phyloP scores from a whole-genome alignment of 345 rosid genomes.

The Eucalyptus albens region DNA sequence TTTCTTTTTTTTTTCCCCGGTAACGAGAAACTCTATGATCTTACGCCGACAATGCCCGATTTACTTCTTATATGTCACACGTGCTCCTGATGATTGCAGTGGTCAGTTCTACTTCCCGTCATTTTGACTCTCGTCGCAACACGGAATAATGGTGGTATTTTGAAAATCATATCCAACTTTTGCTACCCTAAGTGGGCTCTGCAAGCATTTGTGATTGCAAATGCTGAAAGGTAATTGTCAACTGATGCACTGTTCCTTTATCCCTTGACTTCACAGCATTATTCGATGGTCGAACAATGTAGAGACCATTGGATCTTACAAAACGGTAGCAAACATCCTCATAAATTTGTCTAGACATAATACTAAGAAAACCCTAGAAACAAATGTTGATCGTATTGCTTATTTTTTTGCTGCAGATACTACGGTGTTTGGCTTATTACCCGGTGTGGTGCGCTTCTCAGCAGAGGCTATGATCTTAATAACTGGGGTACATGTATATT shows the following conservation, averaged over 20 bases:
- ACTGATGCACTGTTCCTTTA: not conserved
- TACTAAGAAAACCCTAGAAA: not conserved
- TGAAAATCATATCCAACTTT: conserved; percentile 32
- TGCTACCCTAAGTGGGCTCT: conserved; percentile 92
- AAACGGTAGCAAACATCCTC: not conserved
- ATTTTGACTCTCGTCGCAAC: conserved; percentile 91
- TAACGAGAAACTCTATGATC: not conserved
- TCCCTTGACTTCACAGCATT: not conserved
- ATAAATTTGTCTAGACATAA: not conserved
- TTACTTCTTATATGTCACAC: not conserved
- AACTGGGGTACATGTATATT: conserved; percentile 47
- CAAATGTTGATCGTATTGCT: not conserved
- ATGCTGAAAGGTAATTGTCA: conserved; percentile 51
- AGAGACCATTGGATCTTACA: not conserved
- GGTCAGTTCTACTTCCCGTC: conserved; percentile 93
- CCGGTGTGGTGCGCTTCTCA: conserved; percentile 60
- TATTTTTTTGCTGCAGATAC: conserved; percentile 25
- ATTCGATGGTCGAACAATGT: not conserved
- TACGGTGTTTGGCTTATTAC: conserved; percentile 90
- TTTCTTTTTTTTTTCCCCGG: not conserved
- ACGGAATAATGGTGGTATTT: conserved; percentile 10
- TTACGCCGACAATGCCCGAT: not conserved
- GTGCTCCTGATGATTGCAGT: conserved; percentile 20
- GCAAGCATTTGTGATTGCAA: conserved; percentile 72
- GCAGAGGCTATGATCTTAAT: conserved; percentile 46